Evolutionary conservation across 306 rosid genomes (phyloP).

Genomic region (Quercus berberidifolia): DNA sequence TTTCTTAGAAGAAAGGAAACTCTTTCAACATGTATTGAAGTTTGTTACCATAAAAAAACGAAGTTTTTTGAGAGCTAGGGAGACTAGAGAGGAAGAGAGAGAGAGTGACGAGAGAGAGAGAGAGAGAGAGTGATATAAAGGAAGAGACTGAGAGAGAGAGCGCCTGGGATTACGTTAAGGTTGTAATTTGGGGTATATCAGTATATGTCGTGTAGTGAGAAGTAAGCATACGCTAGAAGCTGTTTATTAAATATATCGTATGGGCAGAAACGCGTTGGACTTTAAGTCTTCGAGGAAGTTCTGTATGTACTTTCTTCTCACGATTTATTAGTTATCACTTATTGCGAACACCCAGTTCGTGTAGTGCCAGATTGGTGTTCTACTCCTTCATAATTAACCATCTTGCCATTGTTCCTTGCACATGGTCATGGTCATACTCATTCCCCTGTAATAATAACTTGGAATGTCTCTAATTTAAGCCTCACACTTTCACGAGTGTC

Average conservation of each 20-base stretch:
- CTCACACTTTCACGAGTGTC: too few relatives aligned
- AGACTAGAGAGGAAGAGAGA: neutral
- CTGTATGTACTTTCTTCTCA: neutral
- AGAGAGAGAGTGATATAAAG: too few relatives aligned
- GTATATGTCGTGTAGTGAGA: neutral
- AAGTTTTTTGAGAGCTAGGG: too few relatives aligned
- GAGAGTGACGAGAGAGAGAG: neutral
- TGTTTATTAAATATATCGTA: neutral
- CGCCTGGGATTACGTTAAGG: constrained; percentile 3
- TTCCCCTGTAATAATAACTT: neutral
- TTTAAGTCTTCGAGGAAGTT: constrained; percentile 15
- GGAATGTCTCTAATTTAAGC: too few relatives aligned
- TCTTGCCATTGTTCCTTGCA: neutral
- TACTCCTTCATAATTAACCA: neutral
- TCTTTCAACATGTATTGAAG: too few relatives aligned
- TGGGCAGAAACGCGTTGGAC: constrained; percentile 9
- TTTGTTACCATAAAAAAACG: too few relatives aligned
- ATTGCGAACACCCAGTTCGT: neutral
- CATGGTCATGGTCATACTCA: neutral
- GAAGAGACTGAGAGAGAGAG: neutral
- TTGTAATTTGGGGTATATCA: neutral
- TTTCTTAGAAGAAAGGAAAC: too few relatives aligned
- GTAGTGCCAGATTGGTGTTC: neutral
- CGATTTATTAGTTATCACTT: neutral
- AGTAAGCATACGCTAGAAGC: neutral